These are phyloP conservation scores for Ceratocystis lukuohia DNA, from an alignment of 2,329 filamentous ascomycete genomes.

Conservation along the genomic window DNA sequence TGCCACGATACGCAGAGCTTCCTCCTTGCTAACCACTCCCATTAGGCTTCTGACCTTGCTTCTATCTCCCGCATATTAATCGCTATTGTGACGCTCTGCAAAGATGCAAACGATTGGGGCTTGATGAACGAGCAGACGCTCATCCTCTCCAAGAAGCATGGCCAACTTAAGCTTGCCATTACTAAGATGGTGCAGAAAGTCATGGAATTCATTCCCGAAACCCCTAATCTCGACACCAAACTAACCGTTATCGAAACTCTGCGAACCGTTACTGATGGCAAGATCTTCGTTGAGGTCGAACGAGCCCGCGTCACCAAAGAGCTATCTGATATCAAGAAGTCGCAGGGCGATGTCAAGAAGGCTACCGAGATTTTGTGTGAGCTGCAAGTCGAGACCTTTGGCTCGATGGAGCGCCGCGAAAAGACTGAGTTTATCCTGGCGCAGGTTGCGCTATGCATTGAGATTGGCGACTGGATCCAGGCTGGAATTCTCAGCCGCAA, in stretches of 20 bases:
- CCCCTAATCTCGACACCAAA: constrained; percentile 75
- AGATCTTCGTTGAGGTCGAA: constrained; percentile 99
- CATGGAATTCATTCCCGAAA: constrained; percentile 79
- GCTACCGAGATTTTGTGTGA: constrained; percentile 92
- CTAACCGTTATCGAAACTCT: constrained; percentile 88
- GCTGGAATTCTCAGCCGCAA: constrained; percentile 87
- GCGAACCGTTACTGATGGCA: constrained; percentile 93
- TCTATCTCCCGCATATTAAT: constrained; percentile 84
- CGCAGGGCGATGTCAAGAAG: constrained; percentile 79
- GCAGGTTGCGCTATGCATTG: constrained; percentile 87
- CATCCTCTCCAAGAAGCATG: constrained; percentile 97
- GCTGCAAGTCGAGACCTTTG: constrained; percentile 96
- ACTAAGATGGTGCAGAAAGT: constrained; percentile 98
- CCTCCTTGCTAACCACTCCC: constrained; percentile 23
- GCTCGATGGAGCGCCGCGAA: constrained; percentile 90
- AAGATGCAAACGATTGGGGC: constrained; percentile 83
- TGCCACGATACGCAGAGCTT: constrained; percentile 20
- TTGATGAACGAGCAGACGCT: constrained; percentile 93
- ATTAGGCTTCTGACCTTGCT: constrained; percentile 80
- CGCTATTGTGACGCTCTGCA: constrained; percentile 85
- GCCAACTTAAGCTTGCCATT: constrained; percentile 96
- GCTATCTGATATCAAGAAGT: constrained; percentile 92
- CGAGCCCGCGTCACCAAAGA: constrained; percentile 89
- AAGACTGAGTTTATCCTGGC: constrained; percentile 98
- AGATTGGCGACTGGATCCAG: constrained; percentile 92